Conservation (phyloP, 495 filamentous ascomycete species). For the Neurospora sp. region DNA sequence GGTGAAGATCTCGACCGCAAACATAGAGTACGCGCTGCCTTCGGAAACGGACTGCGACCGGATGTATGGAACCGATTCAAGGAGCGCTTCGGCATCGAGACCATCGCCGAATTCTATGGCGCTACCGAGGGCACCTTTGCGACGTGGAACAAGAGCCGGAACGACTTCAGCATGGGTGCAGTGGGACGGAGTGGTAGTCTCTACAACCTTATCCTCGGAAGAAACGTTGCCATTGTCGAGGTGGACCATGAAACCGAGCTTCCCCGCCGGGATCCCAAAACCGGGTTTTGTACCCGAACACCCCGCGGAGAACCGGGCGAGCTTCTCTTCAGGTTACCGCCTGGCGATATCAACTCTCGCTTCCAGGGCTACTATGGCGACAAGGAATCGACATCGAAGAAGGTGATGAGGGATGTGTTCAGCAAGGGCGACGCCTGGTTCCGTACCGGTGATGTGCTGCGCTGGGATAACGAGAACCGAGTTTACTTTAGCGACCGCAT, state of each 20-base stretch:
- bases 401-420: slow-evolving; percentile 71
- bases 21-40: slow-evolving; percentile 69
- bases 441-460: slow-evolving; percentile 74
- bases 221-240: slow-evolving; percentile 48
- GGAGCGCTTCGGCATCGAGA: slow-evolving; percentile 71
- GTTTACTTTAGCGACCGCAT: slow-evolving; percentile 85
- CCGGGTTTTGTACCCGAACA: slow-evolving; percentile 58
- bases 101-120: slow-evolving; percentile 82
- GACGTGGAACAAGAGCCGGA: slow-evolving; percentile 66
- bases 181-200: slow-evolving; percentile 69
- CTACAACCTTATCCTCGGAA: slow-evolving; percentile 42
- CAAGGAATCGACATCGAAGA: slow-evolving; percentile 57
- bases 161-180: slow-evolving; percentile 67
- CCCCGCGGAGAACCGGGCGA: slow-evolving; percentile 64
- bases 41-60: slow-evolving; percentile 86
- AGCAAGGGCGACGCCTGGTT: slow-evolving; percentile 78
- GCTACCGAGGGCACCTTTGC: slow-evolving; percentile 71
- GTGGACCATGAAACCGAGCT: slow-evolving; percentile 63
- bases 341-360: slow-evolving; percentile 46
- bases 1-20: slow-evolving; percentile 67
- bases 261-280: slow-evolving; percentile 60
- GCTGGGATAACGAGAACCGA: slow-evolving; percentile 58
- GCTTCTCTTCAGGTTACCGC: slow-evolving; percentile 63
- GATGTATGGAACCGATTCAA: slow-evolving; percentile 89
- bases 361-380: slow-evolving; percentile 91